Base-by-base conservation (phyloP, 495 filamentous ascomycete species). In the Aspergillus taichungensis region DNA sequence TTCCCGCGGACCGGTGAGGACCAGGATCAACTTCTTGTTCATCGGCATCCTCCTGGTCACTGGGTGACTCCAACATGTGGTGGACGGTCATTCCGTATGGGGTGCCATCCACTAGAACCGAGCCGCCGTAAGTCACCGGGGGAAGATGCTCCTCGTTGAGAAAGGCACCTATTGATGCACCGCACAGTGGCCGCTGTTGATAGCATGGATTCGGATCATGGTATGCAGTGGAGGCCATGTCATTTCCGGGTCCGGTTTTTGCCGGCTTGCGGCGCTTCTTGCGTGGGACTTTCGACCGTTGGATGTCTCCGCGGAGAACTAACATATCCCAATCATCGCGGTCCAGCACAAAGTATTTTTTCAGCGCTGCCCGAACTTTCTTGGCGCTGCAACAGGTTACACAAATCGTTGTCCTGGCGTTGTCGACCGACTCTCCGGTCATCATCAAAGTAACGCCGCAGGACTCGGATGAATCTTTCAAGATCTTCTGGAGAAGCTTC, bases 61-160 rank as follows among this genome's bases (percentile, higher is more conserved):
- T 85, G 5, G 84, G 85, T 11, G 84, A 78, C 52, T 97, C 91
- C 1, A 97, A 74, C 80, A 97, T 87, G 59, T 97, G 91, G 52
- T 97, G 91, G 3, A 96, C 91, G 12, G 85, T 95, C 83, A 96
- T 87, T 6, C 90, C 91, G 57, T 87, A 92, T 1, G 84, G 78
- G 50, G 83, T 77, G 42, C 83, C 79, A 60, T 96, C 88, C 6
- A 95, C 80, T 6, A 92, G 66, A 34, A 97, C 76, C 1, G 94
- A 71, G 10, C 91, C 91, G 5, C 91, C 91, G 59, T 90, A 89
- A 8, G 88, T 88, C 3, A 92, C 91, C 1, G 91, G 85, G 9
- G 88, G 89, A 2, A 95, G 66, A 52, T 94, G 89, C 34, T 83
- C 77, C 38, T 87, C 82, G 36, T 87, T 84, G 43, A 84, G 76